Conservation (phyloP, 1,139 yeast genomes). For the Kodamaea arcana region DNA sequence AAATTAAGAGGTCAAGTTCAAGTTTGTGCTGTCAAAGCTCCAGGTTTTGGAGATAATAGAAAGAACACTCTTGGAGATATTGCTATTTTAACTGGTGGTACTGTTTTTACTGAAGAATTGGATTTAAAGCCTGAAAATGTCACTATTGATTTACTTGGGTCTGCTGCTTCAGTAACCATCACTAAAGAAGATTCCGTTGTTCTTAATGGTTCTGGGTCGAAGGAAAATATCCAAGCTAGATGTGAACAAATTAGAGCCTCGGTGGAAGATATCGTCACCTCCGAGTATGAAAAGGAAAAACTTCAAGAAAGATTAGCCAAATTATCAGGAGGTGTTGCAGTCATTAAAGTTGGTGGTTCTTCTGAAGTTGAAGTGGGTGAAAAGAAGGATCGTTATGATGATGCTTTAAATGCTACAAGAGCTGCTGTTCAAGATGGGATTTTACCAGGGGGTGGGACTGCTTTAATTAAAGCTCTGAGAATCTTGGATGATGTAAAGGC, state of each 20-base stretch:
- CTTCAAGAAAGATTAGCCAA: slow-evolving; percentile 98
- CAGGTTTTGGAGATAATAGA: slow-evolving; percentile 99
- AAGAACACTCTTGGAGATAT: slow-evolving; percentile 96
- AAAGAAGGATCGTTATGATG: slow-evolving; percentile 99
- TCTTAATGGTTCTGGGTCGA: slow-evolving; percentile 92
- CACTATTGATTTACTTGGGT: slow-evolving; percentile 86
- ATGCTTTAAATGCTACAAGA: slow-evolving; percentile 98
- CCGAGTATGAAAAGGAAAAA: slow-evolving; percentile 97
- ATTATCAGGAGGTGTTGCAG: slow-evolving; percentile 99
- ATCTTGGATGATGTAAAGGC: slow-evolving; percentile 68
- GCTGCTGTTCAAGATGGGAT: slow-evolving; percentile 99
- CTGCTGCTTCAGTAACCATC: slow-evolving; percentile 88
- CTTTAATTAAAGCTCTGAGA: slow-evolving; percentile 90
- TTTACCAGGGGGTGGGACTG: slow-evolving; percentile 99
- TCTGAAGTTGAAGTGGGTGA: slow-evolving; percentile 99
- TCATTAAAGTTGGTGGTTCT: slow-evolving; percentile 95
- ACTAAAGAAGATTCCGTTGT: slow-evolving; percentile 97
- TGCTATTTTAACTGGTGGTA: slow-evolving; percentile 95
- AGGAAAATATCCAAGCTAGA: slow-evolving; percentile 83
- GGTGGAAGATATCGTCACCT: slow-evolving; percentile 68
- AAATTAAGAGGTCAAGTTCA: slow-evolving; percentile 98
- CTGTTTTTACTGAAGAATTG: slow-evolving; percentile 97
- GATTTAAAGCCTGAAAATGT: slow-evolving; percentile 97
- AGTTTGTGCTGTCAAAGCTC: slow-evolving; percentile 98
- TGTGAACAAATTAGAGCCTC: slow-evolving; percentile 94